These are phyloP conservation scores for Aegilops bicornis DNA, from an alignment of 176 grass and related monocot genomes.

Conservation along the genomic window DNA sequence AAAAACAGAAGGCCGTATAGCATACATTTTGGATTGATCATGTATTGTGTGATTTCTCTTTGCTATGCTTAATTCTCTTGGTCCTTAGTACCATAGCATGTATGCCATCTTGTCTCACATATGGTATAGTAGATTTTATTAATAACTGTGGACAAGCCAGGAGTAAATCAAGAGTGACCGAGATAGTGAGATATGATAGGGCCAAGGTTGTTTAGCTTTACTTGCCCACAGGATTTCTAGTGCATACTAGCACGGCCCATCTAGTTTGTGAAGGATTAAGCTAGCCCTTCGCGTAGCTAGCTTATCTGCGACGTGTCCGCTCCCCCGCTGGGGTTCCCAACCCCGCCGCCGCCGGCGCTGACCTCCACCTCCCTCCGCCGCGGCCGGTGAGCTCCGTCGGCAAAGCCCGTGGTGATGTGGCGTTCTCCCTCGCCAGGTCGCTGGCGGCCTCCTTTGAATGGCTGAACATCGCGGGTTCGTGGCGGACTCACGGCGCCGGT, in stretches of 20 bases:
- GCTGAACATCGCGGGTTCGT: no score
- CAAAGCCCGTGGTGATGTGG: no score
- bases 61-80: neutral
- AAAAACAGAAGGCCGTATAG: neutral
- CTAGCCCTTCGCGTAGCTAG: no score
- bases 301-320: no score
- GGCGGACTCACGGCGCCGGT: no score
- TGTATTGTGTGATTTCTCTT: neutral
- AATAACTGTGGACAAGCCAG: neutral
- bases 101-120: neutral
- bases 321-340: no score
- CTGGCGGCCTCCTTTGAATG: no score
- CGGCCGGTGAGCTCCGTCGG: no score
- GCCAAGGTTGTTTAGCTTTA: neutral
- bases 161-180: neutral
- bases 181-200: neutral
- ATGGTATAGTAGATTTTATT: neutral
- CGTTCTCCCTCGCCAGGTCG: no score
- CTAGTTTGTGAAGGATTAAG: neutral
- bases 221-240: neutral
- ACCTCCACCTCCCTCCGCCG: no score
- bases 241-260: neutral
- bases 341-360: no score
- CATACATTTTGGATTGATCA: neutral
- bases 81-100: slow-evolving; percentile 3